Evolutionary conservation across 2,329 filamentous ascomycete species (phyloP).

Genomic region (Aureobasidium leucospermi): DNA sequence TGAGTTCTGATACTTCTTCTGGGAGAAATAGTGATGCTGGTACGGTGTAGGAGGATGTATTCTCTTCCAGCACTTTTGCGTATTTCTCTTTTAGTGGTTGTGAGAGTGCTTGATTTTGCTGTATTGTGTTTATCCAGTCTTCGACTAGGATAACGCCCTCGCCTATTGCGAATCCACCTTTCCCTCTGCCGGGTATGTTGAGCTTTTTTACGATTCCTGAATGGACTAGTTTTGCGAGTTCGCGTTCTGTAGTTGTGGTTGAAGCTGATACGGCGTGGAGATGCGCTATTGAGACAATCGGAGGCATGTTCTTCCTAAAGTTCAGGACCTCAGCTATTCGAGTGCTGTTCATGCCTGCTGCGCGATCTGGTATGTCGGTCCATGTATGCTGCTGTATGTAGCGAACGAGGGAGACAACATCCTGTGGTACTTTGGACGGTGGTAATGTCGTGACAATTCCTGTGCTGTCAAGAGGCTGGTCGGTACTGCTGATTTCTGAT

Average conservation of each 20-base stretch:
- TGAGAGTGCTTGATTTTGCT: conserved; percentile 19
- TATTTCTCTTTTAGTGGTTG: conserved; percentile 46
- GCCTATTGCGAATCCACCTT: conserved; percentile 50
- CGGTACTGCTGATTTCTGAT: conserved; percentile 17
- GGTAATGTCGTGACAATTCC: conserved; percentile 51
- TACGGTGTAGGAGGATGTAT: conserved; percentile 41
- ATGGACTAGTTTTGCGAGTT: conserved; percentile 54
- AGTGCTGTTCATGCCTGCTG: conserved; percentile 56
- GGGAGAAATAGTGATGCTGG: conserved; percentile 36
- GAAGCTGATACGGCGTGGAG: conserved; percentile 56
- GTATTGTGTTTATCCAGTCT: conserved; percentile 44
- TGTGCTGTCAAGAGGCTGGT: conserved; percentile 51
- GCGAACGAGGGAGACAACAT: conserved; percentile 42
- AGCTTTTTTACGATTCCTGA: conserved; percentile 55
- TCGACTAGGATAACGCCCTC: conserved; percentile 56
- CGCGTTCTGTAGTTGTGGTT: conserved; percentile 59
- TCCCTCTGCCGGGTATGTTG: conserved; percentile 53
- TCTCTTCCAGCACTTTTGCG: conserved; percentile 41
- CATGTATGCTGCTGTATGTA: conserved; percentile 59
- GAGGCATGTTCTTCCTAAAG: conserved; percentile 52
- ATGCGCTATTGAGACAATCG: conserved; percentile 59
- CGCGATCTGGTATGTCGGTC: conserved; percentile 50
- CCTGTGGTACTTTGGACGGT: conserved; percentile 56
- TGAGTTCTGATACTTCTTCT: conserved; percentile 49
- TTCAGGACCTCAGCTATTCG: conserved; percentile 58